These are phyloP conservation scores for Agaricus sinodeliciosus DNA, from an alignment of 768 basidiomycete species.

Conservation along the genomic window DNA sequence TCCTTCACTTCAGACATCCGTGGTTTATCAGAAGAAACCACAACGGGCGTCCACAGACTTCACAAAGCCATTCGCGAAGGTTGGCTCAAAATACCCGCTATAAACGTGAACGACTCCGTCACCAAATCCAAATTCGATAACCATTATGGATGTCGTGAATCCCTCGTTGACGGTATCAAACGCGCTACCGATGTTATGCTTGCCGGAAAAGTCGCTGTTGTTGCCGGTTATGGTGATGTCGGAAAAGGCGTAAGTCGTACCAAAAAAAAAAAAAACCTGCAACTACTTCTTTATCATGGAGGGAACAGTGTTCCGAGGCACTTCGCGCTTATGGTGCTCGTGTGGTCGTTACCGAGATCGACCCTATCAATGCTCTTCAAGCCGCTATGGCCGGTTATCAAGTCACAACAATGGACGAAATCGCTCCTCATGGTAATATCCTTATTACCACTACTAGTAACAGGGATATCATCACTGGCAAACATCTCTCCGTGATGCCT, in stretches of 20 bases:
- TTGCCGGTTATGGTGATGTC: constrained; percentile 98
- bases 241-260: constrained; percentile 85
- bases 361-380: constrained; percentile 99
- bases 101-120: constrained; percentile 99
- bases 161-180: constrained; percentile 99
- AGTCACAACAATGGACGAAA: constrained; percentile 98
- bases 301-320: constrained; percentile 84
- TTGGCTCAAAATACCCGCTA: constrained; percentile 93
- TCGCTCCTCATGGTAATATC: constrained; percentile 80
- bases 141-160: constrained; percentile 99
- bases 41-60: constrained; percentile 98
- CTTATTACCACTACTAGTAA: constrained; percentile 99
- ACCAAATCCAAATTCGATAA: constrained; percentile 99
- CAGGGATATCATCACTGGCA: constrained; percentile 90
- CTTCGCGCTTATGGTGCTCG: constrained; percentile 96
- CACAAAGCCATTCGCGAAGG: constrained; percentile 98
- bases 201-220: constrained; percentile 98
- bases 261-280: background rate
- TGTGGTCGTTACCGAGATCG: constrained; percentile 95
- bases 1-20: constrained; percentile 52
- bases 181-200: constrained; percentile 99
- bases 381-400: constrained; percentile 99
- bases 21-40: constrained; percentile 98
- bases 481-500: constrained; percentile 91
- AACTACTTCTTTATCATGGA: background rate